A percentile compares a stretch with the other conserved stretches of the same genome.
Evolutionary conservation across 805 yeast species (phyloP).

Genomic region (Candida nonsorbophila): DNA sequence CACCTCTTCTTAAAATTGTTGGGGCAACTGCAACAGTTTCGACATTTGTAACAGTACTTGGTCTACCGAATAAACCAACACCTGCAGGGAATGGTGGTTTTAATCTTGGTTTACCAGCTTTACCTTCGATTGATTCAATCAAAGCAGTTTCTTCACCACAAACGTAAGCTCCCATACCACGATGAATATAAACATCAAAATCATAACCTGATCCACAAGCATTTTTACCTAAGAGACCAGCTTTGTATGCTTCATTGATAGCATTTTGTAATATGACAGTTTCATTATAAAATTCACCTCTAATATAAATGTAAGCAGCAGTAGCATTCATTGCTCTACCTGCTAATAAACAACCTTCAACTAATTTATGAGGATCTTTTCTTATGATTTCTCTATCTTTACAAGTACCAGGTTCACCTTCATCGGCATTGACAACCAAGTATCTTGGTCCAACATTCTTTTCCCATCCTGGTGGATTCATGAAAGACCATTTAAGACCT

Average conservation of each 20-base stretch:
- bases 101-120: constrained; percentile 89
- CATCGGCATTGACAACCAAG: constrained; percentile 87
- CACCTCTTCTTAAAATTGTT: constrained; percentile 84
- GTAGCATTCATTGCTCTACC: constrained; percentile 93
- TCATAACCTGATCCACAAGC: constrained; percentile 86
- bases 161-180: constrained; percentile 91
- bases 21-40: constrained; percentile 91
- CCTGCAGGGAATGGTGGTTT: constrained; percentile 97
- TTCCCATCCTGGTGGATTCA: constrained; percentile 96
- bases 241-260: constrained; percentile 81
- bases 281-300: constrained; percentile 88
- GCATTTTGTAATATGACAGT: constrained; percentile 70
- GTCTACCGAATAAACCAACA: constrained; percentile 86
- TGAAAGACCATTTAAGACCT: constrained; percentile 87
- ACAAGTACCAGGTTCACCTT: constrained; percentile 94
- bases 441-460: constrained; percentile 86
- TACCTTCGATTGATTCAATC: constrained; percentile 85
- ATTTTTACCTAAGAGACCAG: constrained; percentile 74
- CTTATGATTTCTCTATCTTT: constrained; percentile 88
- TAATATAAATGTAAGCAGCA: constrained; percentile 85
- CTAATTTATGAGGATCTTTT: constrained; percentile 87
- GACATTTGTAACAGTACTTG: constrained; percentile 86
- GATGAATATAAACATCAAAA: constrained; percentile 78
- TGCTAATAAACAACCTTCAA: constrained; percentile 86
- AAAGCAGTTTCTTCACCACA: constrained; percentile 92